These are phyloP conservation scores for Fusarium sp. DNA, from an alignment of 2,329 filamentous ascomycete species.

Conservation along the genomic window DNA sequence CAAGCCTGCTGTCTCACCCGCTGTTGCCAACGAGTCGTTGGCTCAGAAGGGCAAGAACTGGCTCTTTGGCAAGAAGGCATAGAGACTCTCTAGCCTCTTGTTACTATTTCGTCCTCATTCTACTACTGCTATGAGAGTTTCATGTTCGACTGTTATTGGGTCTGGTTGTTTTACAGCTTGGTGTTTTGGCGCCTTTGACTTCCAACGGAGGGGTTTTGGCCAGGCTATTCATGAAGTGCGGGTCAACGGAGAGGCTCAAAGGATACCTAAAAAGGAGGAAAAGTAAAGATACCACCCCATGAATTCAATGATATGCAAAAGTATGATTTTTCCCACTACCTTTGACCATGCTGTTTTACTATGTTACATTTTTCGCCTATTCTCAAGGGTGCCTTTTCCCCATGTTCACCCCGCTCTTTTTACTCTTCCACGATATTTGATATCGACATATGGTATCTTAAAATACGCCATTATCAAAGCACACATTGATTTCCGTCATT, in stretches of 20 bases:
- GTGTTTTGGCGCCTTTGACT: constrained; percentile 46
- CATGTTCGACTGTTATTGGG: constrained; percentile 16
- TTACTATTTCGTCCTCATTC: neutral
- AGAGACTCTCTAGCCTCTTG: constrained; percentile 32
- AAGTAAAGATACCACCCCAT: constrained; percentile 46
- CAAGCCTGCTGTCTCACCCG: constrained; percentile 15
- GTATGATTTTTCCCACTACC: constrained; percentile 4
- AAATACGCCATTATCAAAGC: constrained; percentile 7
- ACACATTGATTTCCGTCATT: neutral
- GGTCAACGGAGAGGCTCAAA: constrained; percentile 13
- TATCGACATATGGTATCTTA: constrained; percentile 7
- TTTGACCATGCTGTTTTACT: constrained; percentile 37
- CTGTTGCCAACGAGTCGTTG: constrained; percentile 39
- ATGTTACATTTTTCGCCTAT: constrained; percentile 42
- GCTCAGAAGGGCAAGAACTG: constrained; percentile 64
- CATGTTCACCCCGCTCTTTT: neutral
- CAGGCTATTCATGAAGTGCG: constrained; percentile 15
- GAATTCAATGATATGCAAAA: constrained; percentile 33
- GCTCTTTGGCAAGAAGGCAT: constrained; percentile 66
- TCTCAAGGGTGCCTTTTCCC: constrained; percentile 20
- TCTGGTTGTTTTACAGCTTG: constrained; percentile 40
- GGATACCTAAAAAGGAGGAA: constrained; percentile 22
- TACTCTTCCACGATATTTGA: neutral
- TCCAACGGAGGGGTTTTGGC: constrained; percentile 13
- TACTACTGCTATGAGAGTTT: neutral